Conservation (phyloP, 73 alveolate species). For the Stentor coeruleus region DNA sequence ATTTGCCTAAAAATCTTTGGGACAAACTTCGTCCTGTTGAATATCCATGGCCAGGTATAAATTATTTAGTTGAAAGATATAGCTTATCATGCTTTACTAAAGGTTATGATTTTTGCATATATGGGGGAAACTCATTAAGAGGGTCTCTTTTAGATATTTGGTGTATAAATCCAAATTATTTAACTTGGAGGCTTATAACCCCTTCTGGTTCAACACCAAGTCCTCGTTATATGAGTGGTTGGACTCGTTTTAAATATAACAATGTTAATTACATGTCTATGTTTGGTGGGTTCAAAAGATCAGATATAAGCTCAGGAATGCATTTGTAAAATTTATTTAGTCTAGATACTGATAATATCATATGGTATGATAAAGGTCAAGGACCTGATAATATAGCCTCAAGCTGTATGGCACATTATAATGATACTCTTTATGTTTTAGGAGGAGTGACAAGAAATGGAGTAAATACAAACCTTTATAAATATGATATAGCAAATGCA, state of each 20-base stretch:
- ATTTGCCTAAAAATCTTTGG: too few species aligned
- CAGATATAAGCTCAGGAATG: neutral
- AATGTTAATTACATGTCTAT: neutral
- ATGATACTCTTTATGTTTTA: neutral
- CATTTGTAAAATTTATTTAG: neutral
- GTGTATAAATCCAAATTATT: too few species aligned
- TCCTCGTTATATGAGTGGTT: neutral
- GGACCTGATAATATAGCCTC: neutral
- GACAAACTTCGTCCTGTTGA: too few species aligned
- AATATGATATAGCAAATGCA: neutral
- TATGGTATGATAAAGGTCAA: neutral
- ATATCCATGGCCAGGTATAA: too few species aligned
- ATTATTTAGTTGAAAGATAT: too few species aligned
- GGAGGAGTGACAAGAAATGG: neutral
- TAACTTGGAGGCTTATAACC: too few species aligned
- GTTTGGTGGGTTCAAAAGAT: slow-evolving; percentile 7
- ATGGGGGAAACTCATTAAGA: too few species aligned
- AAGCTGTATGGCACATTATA: neutral
- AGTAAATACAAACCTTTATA: neutral
- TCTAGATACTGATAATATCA: neutral
- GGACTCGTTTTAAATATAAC: too few species aligned
- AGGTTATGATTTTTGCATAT: too few species aligned
- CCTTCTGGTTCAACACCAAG: neutral
- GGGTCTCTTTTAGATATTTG: too few species aligned
- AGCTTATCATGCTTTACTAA: too few species aligned